Conservation (phyloP, 2,329 filamentous ascomycete genomes). For the Paraconiothyrium sp. region DNA sequence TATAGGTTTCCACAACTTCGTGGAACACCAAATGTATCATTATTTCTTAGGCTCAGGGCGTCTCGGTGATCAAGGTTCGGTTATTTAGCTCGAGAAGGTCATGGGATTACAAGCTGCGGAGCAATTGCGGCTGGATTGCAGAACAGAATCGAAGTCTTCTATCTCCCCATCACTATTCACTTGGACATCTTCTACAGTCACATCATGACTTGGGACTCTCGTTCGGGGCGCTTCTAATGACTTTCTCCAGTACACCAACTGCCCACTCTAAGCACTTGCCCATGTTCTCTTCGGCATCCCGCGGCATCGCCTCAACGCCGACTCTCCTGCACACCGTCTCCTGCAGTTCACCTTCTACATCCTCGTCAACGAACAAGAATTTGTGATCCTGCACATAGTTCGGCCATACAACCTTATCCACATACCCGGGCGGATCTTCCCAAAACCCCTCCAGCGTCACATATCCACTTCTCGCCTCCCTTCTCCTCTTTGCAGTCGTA, state of each 20-base stretch:
- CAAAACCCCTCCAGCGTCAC: conserved; percentile 88
- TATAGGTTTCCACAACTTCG: conserved; percentile 4
- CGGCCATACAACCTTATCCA: conserved; percentile 95
- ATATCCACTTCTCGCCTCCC: conserved; percentile 77
- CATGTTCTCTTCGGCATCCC: conserved; percentile 47
- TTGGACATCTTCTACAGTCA: neutral
- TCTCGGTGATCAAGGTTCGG: conserved; percentile 18
- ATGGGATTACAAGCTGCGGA: neutral
- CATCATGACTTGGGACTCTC: neutral
- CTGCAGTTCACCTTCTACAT: conserved; percentile 69
- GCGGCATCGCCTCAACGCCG: conserved; percentile 52
- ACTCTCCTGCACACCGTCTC: conserved; percentile 46
- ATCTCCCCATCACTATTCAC: neutral
- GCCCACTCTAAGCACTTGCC: conserved; percentile 44
- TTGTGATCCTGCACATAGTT: conserved; percentile 85
- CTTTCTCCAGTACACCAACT: conserved; percentile 32
- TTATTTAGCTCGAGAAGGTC: conserved; percentile 12
- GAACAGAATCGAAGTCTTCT: conserved; percentile 13
- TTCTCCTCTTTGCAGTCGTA: conserved; percentile 68
- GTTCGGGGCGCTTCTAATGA: conserved; percentile 21
- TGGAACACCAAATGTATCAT: conserved; percentile 22
- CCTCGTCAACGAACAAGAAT: conserved; percentile 77
- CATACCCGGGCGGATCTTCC: conserved; percentile 92
- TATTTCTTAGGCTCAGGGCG: conserved; percentile 22
- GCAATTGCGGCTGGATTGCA: conserved; percentile 14